Percentiles rank a stretch among this genome's conserved stretches.
Conservation (phyloP, 192 early-diverging fungal species). For the Spinellus fusiger region DNA sequence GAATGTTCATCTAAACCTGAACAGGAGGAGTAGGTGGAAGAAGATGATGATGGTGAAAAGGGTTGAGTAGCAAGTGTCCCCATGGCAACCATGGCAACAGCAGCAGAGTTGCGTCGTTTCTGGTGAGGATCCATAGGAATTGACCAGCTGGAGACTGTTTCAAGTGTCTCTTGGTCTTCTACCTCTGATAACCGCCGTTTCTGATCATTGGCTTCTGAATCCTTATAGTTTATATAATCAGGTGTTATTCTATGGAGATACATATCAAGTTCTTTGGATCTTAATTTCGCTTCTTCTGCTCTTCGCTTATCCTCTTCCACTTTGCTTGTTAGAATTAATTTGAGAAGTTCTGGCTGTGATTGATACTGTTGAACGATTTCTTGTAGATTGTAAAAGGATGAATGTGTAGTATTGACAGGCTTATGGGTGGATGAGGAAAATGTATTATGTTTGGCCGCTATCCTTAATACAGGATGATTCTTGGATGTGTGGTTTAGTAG, state of each 20-base stretch:
- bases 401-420: conserved; percentile 6
- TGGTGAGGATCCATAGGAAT: conserved; percentile 5
- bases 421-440: no score
- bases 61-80: conserved; percentile 1
- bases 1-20: no score
- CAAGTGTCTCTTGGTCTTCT: background rate
- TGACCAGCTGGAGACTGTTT: background rate
- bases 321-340: conserved; percentile 50
- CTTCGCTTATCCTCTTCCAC: conserved; percentile 53
- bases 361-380: conserved; percentile 46
- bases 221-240: background rate
- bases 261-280: conserved; percentile 42
- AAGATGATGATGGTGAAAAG: background rate
- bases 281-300: conserved; percentile 50
- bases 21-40: background rate
- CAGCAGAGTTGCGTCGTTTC: conserved; percentile 23
- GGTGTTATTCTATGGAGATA: conserved; percentile 21
- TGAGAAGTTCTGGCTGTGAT: conserved; percentile 45
- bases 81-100: conserved; percentile 27
- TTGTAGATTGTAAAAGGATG: conserved; percentile 42
- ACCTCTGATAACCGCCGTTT: background rate
- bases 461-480: no score
- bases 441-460: no score
- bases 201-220: background rate
- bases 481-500: no score